These are phyloP conservation scores for Fusarium subtropicale DNA, from an alignment of 2,329 filamentous ascomycete genomes.

Conservation along the genomic window DNA sequence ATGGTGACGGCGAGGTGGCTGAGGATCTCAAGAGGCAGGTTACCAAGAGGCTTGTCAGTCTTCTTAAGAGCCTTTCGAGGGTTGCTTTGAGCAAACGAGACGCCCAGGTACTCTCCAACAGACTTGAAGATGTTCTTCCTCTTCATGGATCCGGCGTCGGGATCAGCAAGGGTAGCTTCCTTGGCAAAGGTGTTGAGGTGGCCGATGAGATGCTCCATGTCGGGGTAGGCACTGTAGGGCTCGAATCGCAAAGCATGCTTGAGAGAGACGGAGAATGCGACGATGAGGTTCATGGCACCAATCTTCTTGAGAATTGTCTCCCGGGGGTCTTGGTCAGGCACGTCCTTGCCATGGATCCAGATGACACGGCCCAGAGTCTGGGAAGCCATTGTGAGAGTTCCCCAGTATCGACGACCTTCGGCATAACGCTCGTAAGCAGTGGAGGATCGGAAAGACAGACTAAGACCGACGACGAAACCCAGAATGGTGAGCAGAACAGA, in stretches of 20 bases:
- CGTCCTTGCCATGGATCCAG: constrained; percentile 81
- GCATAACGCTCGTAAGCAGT: constrained; percentile 81
- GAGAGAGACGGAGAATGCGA: constrained; percentile 80
- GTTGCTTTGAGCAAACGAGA: constrained; percentile 82
- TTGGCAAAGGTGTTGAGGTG: constrained; percentile 82
- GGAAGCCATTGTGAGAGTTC: constrained; percentile 69
- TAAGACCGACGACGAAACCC: constrained; percentile 84
- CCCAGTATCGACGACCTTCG: constrained; percentile 73
- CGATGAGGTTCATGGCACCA: constrained; percentile 80
- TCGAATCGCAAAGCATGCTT: constrained; percentile 89
- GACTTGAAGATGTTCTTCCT: constrained; percentile 69
- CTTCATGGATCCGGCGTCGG: constrained; percentile 50
- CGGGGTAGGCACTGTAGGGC: constrained; percentile 80
- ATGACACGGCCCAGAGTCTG: constrained; percentile 80
- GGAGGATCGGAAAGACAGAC: constrained; percentile 80
- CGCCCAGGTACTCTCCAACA: constrained; percentile 77
- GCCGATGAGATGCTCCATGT: constrained; percentile 75
- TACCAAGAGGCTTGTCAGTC: constrained; percentile 78
- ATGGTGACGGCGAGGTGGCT: constrained; percentile 76
- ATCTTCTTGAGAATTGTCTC: constrained; percentile 77
- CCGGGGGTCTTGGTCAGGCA: constrained; percentile 63
- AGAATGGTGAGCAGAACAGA: constrained; percentile 74
- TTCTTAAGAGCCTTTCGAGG: constrained; percentile 82
- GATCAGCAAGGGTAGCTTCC: constrained; percentile 58
- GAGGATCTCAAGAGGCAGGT: constrained; percentile 85